These are phyloP conservation scores for Ceratopteris richardii DNA, from an alignment of 75 land plant species.

Conservation along the genomic window DNA sequence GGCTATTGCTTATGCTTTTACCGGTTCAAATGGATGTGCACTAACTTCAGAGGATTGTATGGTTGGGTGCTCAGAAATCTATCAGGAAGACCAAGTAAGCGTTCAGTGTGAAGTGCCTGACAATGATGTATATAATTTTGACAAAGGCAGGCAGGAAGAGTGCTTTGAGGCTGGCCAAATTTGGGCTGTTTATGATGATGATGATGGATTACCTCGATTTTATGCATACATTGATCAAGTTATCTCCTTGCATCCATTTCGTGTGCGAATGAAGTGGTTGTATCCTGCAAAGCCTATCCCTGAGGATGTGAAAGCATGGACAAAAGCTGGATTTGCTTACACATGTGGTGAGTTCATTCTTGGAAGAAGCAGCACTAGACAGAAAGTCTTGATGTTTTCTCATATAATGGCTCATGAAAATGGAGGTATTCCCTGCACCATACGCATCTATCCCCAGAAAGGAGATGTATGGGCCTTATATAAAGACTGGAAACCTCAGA, in stretches of 20 bases:
- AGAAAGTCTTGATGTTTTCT: slow-evolving; percentile 15
- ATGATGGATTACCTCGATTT: slow-evolving; percentile 29
- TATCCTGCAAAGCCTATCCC: slow-evolving; percentile 11
- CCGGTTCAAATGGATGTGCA: too few relatives aligned
- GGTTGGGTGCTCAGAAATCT: neutral
- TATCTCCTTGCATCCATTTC: slow-evolving; percentile 21
- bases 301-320: slow-evolving; percentile 16
- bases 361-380: neutral
- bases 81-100: neutral
- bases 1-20: too few relatives aligned
- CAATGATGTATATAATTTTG: slow-evolving; percentile 31
- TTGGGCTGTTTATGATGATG: slow-evolving; percentile 39
- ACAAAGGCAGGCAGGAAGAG: slow-evolving; percentile 15
- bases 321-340: slow-evolving; percentile 19
- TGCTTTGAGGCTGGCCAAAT: slow-evolving; percentile 21
- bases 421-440: neutral
- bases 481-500: slow-evolving; percentile 18
- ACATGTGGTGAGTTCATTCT: slow-evolving; percentile 30
- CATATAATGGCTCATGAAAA: slow-evolving; percentile 12
- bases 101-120: slow-evolving; percentile 27
- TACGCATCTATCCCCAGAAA: slow-evolving; percentile 18
- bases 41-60: too few relatives aligned
- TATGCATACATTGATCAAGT: slow-evolving; percentile 22
- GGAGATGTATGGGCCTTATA: slow-evolving; percentile 45
- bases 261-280: slow-evolving; percentile 27